A percentile compares a stretch with the other conserved stretches of the same genome.
Conservation (phyloP, 768 basidiomycete genomes). For the Agrocybe pediades region DNA sequence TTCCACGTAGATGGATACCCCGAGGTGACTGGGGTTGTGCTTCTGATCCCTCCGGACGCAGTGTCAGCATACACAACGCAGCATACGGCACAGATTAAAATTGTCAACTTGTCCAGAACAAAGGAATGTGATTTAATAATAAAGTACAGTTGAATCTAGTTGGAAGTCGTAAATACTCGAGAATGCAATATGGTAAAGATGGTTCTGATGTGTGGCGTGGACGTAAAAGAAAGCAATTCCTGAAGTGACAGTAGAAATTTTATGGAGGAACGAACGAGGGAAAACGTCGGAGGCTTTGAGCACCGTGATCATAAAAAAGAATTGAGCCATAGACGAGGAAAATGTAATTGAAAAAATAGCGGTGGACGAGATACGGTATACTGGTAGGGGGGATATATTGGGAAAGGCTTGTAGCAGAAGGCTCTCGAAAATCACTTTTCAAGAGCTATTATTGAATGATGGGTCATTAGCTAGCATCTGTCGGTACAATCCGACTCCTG, state of each 20-base stretch:
- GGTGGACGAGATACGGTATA: constrained; percentile 15
- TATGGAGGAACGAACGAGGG: constrained; percentile 17
- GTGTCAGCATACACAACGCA: constrained; percentile 93
- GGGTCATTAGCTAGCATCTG: constrained; percentile 80
- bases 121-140: constrained; percentile 27
- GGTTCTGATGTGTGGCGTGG: constrained; percentile 9
- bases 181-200: constrained; percentile 23
- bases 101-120: constrained; percentile 27
- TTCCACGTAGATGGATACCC: constrained; percentile 82
- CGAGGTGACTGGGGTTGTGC: constrained; percentile 97
- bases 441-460: constrained; percentile 49
- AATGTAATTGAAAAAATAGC: constrained; percentile 20
- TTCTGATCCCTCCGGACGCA: constrained; percentile 92
- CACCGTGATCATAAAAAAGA: constrained; percentile 23
- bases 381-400: constrained; percentile 27
- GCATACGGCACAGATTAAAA: constrained; percentile 62
- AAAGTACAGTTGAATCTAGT: constrained; percentile 26
- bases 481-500: constrained; percentile 82
- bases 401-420: constrained; percentile 14
- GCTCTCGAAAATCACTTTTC: constrained; percentile 12
- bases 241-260: constrained; percentile 8
- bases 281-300: constrained; percentile 19
- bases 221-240: constrained; percentile 10
- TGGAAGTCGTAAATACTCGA: constrained; percentile 26
- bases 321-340: constrained; percentile 17